Conservation (phyloP, 23 red algal species). For the Gracilariopsis chorda region DNA sequence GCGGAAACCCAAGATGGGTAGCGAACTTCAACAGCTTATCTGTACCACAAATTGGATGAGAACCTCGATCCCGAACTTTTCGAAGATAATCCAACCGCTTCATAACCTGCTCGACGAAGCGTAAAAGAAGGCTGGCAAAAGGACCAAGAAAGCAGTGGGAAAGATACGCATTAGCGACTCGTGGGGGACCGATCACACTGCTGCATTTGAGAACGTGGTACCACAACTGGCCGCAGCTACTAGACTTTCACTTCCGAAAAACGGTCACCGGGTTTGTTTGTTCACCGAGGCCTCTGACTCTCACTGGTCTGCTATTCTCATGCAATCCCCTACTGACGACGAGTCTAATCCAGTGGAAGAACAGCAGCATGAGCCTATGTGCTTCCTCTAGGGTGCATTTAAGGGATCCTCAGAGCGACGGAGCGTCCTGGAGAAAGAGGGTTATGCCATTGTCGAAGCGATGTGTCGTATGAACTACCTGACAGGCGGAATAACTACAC, state of each 20-base stretch:
- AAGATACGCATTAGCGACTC: neutral
- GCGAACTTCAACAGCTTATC: slow-evolving; percentile 14
- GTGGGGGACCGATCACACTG: neutral
- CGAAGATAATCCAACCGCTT: neutral
- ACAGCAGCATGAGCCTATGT: slow-evolving; percentile 17
- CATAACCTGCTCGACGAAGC: neutral
- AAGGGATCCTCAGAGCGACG: neutral
- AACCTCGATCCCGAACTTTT: neutral
- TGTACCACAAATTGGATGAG: too few relatives aligned
- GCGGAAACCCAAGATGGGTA: neutral
- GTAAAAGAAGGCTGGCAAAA: neutral
- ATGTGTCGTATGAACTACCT: neutral
- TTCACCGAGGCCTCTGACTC: slow-evolving; percentile 37
- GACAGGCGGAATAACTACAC: neutral
- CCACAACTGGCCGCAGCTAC: neutral
- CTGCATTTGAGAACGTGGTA: neutral
- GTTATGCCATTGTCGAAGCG: neutral
- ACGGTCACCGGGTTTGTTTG: neutral
- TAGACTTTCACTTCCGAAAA: neutral
- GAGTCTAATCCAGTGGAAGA: neutral
- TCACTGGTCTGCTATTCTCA: slow-evolving; percentile 14
- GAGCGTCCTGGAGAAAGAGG: neutral
- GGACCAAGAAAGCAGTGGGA: neutral
- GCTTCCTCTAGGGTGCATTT: neutral
- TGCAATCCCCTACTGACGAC: neutral